Base-by-base conservation (phyloP, 2,329 filamentous ascomycete species). In the Aureobasidium sp. region DNA sequence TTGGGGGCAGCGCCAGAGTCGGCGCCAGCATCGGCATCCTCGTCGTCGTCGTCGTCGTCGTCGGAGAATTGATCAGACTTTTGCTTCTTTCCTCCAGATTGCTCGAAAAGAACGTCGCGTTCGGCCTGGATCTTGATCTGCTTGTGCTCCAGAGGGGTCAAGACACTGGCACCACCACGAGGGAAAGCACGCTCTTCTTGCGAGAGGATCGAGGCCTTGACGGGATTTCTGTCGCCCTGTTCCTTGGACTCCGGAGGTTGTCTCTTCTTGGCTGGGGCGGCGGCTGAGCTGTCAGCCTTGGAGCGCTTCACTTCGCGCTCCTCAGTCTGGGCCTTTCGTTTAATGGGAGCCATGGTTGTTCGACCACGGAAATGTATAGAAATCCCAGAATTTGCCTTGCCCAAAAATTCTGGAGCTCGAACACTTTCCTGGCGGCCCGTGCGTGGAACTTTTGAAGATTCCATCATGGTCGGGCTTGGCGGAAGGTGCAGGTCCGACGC, bases 81-180 rank as follows among this genome's bases (percentile, higher is more conserved):
- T 65, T 71, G 72, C 76, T 79, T 88, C 76, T 83, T 87, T 73
- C 82, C 84, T n/a, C 76, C 76, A 12, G 75, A 84, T 68, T 95
- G 87, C 75, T 97, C 94, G 72, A 93, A 94, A 42, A 95, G 79
- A 44, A 92, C 94, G 79, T 99, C 94, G 68, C 88, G 87, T 71
- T 89, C 94, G 49, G 94, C 94, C 75, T 97, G 89, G 63, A 95
- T 87, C 70, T 94, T 88, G 65, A 99, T 97, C 75, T 97, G 91
- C 77, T 96, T 97, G 72, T 95, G 89, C 74, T 99, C 94, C 57
- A 99, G 79, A 22, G 94, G 92, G 1, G 94, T 97, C 72, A 99
- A 78, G 58, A 96, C 82, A 71, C 90, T 95, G 59, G 86, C 93
- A 47, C 94, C 95, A 61, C 94, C 94, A 81, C 94, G 85, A 67